Percentiles rank a stretch among this genome's conserved stretches.
Evolutionary conservation across 257 asterid genomes (phyloP).

Genomic region (Solanum medicagineum): DNA sequence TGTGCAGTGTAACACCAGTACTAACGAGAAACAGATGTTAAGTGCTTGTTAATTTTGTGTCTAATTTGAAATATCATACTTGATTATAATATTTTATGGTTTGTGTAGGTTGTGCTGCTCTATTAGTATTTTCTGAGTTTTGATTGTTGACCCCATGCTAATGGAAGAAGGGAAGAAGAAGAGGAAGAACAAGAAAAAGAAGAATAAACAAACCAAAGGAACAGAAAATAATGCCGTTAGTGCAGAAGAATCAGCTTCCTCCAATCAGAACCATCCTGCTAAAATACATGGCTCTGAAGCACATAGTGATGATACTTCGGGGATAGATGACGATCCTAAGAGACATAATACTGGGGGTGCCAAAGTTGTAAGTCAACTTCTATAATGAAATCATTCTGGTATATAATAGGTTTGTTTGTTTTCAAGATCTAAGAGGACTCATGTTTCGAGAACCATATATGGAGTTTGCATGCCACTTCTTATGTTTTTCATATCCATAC

Average conservation of each 20-base stretch:
- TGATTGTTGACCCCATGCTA: neutral
- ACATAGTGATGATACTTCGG: constrained; percentile 4
- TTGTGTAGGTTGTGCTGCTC: neutral
- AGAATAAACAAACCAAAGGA: constrained; percentile 35
- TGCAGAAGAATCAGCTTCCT: constrained; percentile 21
- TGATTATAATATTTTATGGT: neutral
- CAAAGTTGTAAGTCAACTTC: constrained; percentile 25
- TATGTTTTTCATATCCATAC: neutral
- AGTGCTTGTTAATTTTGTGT: neutral
- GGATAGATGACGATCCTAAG: constrained; percentile 10
- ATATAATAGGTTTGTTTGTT: neutral
- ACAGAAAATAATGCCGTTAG: constrained; percentile 25
- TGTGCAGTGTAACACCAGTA: neutral
- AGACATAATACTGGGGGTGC: constrained; percentile 17
- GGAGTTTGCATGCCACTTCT: neutral
- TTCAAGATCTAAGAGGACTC: neutral
- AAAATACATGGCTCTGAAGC: neutral
- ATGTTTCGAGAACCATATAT: neutral
- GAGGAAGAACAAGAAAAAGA: constrained; percentile 58
- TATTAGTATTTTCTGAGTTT: neutral
- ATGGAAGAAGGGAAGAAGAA: constrained; percentile 61
- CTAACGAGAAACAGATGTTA: neutral
- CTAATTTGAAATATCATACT: neutral
- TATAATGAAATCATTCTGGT: neutral
- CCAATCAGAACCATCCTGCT: constrained; percentile 14